A percentile compares a stretch with the other conserved stretches of the same genome.
These are phyloP conservation scores for Anethum foeniculum DNA, from an alignment of 140 eudicot genomes.

Conservation along the genomic window DNA sequence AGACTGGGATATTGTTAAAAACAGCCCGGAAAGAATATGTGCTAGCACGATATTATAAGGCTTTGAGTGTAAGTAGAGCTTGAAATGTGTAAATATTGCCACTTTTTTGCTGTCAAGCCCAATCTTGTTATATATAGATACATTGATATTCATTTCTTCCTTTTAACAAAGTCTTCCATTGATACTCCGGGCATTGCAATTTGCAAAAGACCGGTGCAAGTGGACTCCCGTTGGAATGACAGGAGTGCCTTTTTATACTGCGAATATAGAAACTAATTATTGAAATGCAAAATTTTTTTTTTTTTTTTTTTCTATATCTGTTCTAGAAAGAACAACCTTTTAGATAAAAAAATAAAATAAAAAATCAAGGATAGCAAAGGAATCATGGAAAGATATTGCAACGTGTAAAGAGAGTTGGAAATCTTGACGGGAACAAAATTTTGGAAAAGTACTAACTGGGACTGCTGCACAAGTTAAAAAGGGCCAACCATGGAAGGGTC, in stretches of 20 bases:
- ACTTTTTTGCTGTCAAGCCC: not conserved
- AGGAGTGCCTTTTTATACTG: not conserved
- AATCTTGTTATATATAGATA: not conserved
- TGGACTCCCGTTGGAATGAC: not conserved
- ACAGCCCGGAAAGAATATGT: not conserved
- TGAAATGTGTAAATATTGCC: not conserved
- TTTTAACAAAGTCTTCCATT: not conserved
- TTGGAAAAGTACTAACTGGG: too few relatives aligned
- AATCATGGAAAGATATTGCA: too few relatives aligned
- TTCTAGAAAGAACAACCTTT: too few relatives aligned
- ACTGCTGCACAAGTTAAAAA: too few relatives aligned
- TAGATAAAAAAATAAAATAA: too few relatives aligned
- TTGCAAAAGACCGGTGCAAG: not conserved
- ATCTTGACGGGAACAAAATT: too few relatives aligned
- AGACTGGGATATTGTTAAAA: not conserved
- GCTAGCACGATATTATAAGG: not conserved
- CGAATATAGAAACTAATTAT: too few relatives aligned
- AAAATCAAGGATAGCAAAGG: too few relatives aligned
- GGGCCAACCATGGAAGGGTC: too few relatives aligned
- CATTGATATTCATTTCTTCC: not conserved
- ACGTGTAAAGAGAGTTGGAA: too few relatives aligned
- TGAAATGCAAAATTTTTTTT: too few relatives aligned
- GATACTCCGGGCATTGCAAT: not conserved
- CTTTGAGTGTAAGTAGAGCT: constrained; percentile 1
- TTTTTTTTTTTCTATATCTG: too few relatives aligned